Evolutionary conservation across 768 basidiomycete genomes (phyloP).

Genomic region (Boletus pseudopeckii): DNA sequence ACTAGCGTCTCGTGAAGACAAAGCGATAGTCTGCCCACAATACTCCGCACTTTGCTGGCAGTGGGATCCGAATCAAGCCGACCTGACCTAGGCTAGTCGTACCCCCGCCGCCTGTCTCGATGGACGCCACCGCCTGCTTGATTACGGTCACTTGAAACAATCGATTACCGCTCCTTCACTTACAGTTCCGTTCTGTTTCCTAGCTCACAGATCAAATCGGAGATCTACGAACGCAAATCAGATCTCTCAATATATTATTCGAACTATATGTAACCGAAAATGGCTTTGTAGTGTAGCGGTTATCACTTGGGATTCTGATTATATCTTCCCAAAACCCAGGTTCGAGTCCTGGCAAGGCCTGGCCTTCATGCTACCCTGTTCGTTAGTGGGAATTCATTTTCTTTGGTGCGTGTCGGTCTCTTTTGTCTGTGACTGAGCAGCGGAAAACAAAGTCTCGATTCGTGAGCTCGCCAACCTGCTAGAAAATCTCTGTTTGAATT

Average conservation of each 20-base stretch:
- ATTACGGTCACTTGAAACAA: too few species aligned
- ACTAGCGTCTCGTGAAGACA: not conserved
- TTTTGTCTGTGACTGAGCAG: too few species aligned
- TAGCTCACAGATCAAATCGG: not conserved
- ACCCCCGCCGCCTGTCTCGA: not conserved
- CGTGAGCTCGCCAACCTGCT: too few species aligned
- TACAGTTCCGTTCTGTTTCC: too few species aligned
- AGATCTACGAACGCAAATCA: not conserved
- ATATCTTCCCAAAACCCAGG: constrained; percentile 31
- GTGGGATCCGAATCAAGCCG: not conserved
- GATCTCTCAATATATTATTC: not conserved
- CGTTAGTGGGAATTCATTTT: too few species aligned
- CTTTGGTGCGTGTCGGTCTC: too few species aligned
- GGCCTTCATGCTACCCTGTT: too few species aligned
- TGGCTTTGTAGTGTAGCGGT: constrained; percentile 38
- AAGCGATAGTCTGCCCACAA: not conserved
- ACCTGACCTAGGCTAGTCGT: too few species aligned
- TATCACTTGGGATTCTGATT: constrained; percentile 40
- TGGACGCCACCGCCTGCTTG: not conserved
- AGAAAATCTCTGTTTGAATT: too few species aligned
- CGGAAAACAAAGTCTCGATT: too few species aligned
- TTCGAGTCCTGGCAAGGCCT: constrained; percentile 32
- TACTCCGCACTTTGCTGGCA: too few species aligned
- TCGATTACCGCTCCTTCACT: too few species aligned
- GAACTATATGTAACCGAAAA: not conserved